These are phyloP conservation scores for Plasmodium fragile DNA, from an alignment of 169 alveolate species.

Conservation along the genomic window DNA sequence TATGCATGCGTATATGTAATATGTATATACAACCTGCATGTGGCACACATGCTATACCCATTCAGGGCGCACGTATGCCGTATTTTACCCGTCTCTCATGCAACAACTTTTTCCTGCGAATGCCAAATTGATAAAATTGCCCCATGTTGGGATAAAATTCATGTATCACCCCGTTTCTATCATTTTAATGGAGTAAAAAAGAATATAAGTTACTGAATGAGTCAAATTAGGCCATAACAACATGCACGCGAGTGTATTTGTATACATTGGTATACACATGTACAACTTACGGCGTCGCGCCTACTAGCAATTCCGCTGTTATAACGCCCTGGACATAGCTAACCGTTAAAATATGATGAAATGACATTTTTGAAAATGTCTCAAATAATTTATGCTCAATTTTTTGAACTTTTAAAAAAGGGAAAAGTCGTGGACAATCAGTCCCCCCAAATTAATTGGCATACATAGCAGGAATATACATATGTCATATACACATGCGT, in stretches of 20 bases:
- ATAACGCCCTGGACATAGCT: not conserved
- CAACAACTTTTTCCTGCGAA: not conserved
- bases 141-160: not conserved
- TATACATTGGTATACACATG: not conserved
- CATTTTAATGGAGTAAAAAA: not conserved
- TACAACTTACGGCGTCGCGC: not conserved
- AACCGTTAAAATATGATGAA: not conserved
- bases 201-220: not conserved
- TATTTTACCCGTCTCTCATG: not conserved
- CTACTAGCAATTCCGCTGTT: not conserved
- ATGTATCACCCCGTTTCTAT: not conserved
- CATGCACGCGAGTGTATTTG: not conserved
- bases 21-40: not conserved
- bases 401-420: conserved; percentile 14
- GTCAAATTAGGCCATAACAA: not conserved
- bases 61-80: not conserved
- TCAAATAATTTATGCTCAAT: not conserved
- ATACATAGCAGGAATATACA: not conserved
- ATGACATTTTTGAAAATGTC: not conserved
- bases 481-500: not conserved
- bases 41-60: not conserved
- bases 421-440: not conserved
- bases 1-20: not conserved
- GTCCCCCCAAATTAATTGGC: not conserved
- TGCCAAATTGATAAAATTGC: not conserved